Conservation (phyloP, 2,329 filamentous ascomycete genomes). For the Colletotrichum australisinense region DNA sequence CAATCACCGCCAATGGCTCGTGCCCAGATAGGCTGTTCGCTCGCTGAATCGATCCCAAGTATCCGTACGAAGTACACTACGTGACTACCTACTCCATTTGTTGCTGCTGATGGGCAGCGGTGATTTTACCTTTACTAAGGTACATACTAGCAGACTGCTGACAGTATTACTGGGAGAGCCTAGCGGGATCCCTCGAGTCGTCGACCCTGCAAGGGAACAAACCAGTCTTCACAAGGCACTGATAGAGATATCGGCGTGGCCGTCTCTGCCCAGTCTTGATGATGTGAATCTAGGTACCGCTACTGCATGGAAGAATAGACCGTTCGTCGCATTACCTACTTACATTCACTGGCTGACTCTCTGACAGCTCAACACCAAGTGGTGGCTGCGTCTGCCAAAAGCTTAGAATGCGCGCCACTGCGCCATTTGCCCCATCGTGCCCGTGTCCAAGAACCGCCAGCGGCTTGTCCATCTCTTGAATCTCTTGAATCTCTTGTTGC, state of each 20-base stretch:
- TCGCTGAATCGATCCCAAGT: not conserved
- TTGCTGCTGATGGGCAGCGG: too few relatives aligned
- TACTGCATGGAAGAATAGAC: not conserved
- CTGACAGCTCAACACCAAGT: slow-evolving; percentile 4
- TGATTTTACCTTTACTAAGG: too few relatives aligned
- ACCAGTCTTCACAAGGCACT: not conserved
- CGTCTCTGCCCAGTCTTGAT: slow-evolving; percentile 5
- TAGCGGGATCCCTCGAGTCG: not conserved
- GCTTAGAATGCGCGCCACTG: not conserved
- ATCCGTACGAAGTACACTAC: too few relatives aligned
- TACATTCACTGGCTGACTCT: not conserved
- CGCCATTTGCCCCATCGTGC: not conserved
- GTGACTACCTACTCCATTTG: too few relatives aligned
- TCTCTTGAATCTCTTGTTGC: slow-evolving; percentile 27
- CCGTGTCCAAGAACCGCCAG: not conserved
- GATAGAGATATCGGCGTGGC: slow-evolving; percentile 17
- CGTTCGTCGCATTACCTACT: not conserved
- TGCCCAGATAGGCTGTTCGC: slow-evolving; percentile 4
- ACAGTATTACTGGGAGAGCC: slow-evolving; percentile 23
- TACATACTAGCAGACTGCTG: too few relatives aligned
- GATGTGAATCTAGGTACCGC: not conserved
- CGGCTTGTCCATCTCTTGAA: slow-evolving; percentile 26
- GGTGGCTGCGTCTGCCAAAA: not conserved
- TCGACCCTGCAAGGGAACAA: not conserved
- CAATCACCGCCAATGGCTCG: slow-evolving; percentile 15